Evolutionary conservation across 1,284 basidiomycete species (phyloP).

Genomic region (Rhizoctonia solani): DNA sequence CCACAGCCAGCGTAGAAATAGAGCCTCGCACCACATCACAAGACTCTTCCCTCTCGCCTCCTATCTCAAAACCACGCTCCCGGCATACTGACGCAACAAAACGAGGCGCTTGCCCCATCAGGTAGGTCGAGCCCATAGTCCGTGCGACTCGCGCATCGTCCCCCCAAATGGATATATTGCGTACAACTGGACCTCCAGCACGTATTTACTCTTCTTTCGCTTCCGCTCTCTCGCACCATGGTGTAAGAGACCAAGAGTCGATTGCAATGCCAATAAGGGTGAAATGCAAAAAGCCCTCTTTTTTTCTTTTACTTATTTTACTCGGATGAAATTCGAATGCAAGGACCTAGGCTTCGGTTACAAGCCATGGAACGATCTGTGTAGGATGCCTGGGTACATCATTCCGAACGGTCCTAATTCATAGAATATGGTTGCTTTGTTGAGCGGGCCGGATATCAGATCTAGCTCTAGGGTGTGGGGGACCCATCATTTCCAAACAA

Average conservation of each 20-base stretch:
- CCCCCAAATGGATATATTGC: conserved; percentile 3
- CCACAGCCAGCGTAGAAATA: background rate
- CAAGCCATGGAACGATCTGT: too few relatives aligned
- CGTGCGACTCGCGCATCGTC: background rate
- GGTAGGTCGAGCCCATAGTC: background rate
- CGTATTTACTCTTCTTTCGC: background rate
- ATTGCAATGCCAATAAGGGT: too few relatives aligned
- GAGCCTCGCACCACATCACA: background rate
- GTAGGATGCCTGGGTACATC: too few relatives aligned
- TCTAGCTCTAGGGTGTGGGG: too few relatives aligned
- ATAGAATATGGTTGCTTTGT: too few relatives aligned
- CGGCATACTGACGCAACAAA: background rate
- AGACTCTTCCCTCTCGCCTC: background rate
- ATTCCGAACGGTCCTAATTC: too few relatives aligned
- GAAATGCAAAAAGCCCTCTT: too few relatives aligned
- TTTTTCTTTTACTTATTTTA: too few relatives aligned
- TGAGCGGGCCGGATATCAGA: too few relatives aligned
- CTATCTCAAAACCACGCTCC: background rate
- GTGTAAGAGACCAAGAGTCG: too few relatives aligned
- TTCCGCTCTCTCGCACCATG: background rate
- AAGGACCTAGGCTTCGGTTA: too few relatives aligned
- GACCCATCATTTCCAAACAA: background rate
- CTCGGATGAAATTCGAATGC: too few relatives aligned
- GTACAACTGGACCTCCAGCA: background rate
- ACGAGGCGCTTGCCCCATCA: background rate